phyloP scores from a whole-genome alignment of 2,329 filamentous ascomycete species.

The Cladobotryum mycophilum region DNA sequence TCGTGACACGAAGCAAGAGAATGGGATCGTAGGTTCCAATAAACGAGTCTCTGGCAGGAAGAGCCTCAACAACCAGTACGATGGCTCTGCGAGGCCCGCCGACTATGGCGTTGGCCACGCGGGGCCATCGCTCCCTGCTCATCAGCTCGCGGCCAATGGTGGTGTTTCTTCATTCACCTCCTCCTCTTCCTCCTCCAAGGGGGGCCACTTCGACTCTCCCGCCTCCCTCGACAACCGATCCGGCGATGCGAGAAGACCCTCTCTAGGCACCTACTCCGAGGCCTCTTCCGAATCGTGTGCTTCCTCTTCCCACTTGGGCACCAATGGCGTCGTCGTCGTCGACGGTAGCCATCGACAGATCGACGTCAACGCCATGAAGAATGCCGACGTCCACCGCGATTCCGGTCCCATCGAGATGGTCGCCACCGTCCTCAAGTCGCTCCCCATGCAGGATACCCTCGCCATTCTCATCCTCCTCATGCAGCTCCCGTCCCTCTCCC shows the following conservation, averaged over 20 bases:
- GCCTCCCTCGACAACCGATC: constrained; percentile 30
- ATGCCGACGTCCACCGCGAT: constrained; percentile 62
- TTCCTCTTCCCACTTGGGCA: constrained; percentile 32
- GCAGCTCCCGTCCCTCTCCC: constrained; percentile 79
- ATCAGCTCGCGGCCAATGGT: constrained; percentile 22
- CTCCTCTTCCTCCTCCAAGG: constrained; percentile 28
- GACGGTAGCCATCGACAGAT: constrained; percentile 57
- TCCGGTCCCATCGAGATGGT: constrained; percentile 69
- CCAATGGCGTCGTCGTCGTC: constrained; percentile 28
- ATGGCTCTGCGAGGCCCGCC: constrained; percentile 31
- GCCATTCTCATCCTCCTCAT: constrained; percentile 94
- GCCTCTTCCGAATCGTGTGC: constrained; percentile 48
- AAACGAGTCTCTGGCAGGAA: constrained; percentile 37
- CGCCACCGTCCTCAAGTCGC: constrained; percentile 80
- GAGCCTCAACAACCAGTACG: constrained; percentile 39
- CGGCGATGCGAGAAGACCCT: constrained; percentile 40
- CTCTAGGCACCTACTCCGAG: constrained; percentile 49
- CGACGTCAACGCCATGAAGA: constrained; percentile 64
- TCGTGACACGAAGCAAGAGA: constrained; percentile 75
- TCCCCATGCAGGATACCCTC: constrained; percentile 89
- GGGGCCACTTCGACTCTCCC: constrained; percentile 10
- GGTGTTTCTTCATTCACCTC: constrained; percentile 31
- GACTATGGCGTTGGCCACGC: constrained; percentile 26
- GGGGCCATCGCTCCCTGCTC: constrained; percentile 23
- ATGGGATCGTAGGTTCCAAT: constrained; percentile 66